phyloP scores from a whole-genome alignment of 331 rosid species.

The Malus hybrid region DNA sequence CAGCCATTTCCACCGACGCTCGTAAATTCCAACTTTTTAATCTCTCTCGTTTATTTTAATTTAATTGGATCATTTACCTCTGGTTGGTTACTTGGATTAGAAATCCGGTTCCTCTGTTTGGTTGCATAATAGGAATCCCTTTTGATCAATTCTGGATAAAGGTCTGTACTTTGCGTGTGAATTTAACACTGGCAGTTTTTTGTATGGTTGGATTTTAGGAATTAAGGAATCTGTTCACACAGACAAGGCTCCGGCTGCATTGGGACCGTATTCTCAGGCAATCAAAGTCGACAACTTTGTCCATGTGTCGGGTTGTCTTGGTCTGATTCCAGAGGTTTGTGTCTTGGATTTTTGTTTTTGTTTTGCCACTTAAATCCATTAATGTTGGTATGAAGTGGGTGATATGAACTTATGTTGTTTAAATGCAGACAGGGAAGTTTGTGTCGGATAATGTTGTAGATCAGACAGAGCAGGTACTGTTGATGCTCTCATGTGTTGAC shows the following conservation, averaged over 20 bases:
- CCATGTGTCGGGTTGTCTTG: slow-evolving; percentile 72
- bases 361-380: not conserved
- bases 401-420: not conserved
- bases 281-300: slow-evolving; percentile 64
- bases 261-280: slow-evolving; percentile 89
- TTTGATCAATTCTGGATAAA: not conserved
- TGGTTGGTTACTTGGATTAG: not conserved
- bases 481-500: not conserved
- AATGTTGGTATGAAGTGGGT: not conserved
- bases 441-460: slow-evolving; percentile 61
- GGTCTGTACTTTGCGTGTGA: not conserved
- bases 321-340: slow-evolving; percentile 73
- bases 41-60: not conserved
- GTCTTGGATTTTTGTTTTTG: not conserved
- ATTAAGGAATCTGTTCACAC: slow-evolving; percentile 62
- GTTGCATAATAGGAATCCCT: not conserved
- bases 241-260: slow-evolving; percentile 73
- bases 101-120: not conserved
- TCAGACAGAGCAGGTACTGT: slow-evolving; percentile 75
- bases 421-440: slow-evolving; percentile 66
- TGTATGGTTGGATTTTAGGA: slow-evolving; percentile 19
- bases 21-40: too few species aligned
- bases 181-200: not conserved
- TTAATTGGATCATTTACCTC: too few species aligned
- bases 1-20: too few species aligned